Percentiles rank a stretch among this genome's conserved stretches.
Evolutionary conservation across 169 alveolate genomes (phyloP).

Genomic region (Plasmodium knowlesi): DNA sequence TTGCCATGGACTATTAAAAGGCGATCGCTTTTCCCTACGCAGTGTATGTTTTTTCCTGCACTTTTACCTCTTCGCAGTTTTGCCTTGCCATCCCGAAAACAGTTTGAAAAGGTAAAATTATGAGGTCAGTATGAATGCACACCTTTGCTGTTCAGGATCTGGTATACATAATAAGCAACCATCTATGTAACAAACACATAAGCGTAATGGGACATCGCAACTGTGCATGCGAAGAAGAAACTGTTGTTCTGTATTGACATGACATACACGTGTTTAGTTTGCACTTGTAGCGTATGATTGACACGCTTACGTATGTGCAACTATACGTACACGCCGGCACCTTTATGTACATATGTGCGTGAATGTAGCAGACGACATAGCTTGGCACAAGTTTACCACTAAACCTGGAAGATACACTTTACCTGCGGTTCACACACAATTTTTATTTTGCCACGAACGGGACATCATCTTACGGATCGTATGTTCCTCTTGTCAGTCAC

Average conservation of each 20-base stretch:
- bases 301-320: not conserved
- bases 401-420: not conserved
- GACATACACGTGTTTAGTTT: not conserved
- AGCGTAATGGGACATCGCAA: not conserved
- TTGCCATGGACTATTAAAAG: not conserved
- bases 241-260: not conserved
- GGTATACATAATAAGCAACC: not conserved
- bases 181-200: not conserved
- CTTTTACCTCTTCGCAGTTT: not conserved
- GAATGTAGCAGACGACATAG: not conserved
- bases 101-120: not conserved
- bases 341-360: not conserved
- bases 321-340: not conserved
- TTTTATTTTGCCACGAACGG: conserved; percentile 6
- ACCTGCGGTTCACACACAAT: not conserved
- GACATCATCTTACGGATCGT: not conserved
- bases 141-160: not conserved
- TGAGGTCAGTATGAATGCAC: not conserved
- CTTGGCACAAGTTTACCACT: not conserved
- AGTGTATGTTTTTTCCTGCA: not conserved
- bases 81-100: not conserved
- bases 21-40: not conserved
- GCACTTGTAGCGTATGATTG: not conserved
- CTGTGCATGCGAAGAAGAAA: not conserved
- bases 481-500: not conserved